Evolutionary conservation across 371 early-diverging fungal genomes (phyloP).

Genomic region (Blyttiomyces sp.): DNA sequence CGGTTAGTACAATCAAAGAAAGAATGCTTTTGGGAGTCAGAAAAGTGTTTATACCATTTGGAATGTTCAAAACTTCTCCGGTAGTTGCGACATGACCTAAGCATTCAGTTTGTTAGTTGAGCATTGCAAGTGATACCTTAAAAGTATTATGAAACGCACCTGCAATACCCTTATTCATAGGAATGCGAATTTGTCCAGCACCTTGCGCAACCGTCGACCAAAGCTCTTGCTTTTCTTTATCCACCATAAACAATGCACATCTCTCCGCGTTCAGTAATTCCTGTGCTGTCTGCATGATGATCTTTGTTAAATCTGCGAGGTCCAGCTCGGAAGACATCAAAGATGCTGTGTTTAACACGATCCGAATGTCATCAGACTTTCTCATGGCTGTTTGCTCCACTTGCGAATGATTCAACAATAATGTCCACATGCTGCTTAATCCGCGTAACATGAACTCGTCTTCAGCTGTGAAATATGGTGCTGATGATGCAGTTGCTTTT

Average conservation of each 20-base stretch:
- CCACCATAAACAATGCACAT: conserved; percentile 47
- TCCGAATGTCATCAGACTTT: conserved; percentile 38
- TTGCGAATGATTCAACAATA: conserved; percentile 20
- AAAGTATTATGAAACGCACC: conserved; percentile 17
- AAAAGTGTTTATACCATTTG: conserved; percentile 35
- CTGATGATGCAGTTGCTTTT: conserved; percentile 14
- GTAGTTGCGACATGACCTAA: conserved; percentile 43
- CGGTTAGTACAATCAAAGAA: neutral
- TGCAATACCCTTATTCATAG: conserved; percentile 46
- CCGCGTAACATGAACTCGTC: conserved; percentile 39
- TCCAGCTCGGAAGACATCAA: conserved; percentile 42
- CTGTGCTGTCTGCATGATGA: conserved; percentile 49
- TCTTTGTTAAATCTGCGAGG: conserved; percentile 37
- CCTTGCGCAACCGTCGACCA: conserved; percentile 50
- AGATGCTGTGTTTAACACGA: conserved; percentile 40
- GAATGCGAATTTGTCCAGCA: conserved; percentile 45
- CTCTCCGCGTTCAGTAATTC: conserved; percentile 49
- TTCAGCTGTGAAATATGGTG: conserved; percentile 43
- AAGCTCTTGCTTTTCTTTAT: conserved; percentile 41
- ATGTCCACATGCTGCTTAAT: conserved; percentile 31
- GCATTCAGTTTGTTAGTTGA: neutral
- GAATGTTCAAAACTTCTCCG: conserved; percentile 46
- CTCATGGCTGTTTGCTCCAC: conserved; percentile 8
- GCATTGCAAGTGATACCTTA: no score
- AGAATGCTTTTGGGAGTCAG: neutral